Conservation (phyloP, 345 rosid genomes). For the Syzygium jambos region DNA sequence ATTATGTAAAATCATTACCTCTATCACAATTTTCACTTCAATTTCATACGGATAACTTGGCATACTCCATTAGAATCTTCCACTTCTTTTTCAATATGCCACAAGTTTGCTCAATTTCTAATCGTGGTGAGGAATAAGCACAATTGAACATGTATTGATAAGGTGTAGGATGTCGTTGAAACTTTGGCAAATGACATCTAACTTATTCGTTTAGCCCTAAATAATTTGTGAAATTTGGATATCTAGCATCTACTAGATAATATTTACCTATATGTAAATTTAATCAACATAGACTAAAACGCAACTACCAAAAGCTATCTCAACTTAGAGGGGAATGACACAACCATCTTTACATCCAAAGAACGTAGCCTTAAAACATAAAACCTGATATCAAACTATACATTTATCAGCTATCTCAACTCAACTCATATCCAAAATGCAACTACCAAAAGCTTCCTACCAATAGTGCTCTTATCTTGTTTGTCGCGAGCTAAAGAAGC, state of each 20-base stretch:
- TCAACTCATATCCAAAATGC: no score
- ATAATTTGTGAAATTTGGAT: not conserved
- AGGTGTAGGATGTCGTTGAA: no score
- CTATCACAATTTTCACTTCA: not conserved
- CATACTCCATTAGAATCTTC: not conserved
- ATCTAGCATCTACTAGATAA: not conserved
- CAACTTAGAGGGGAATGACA: no score
- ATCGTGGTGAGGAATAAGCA: not conserved
- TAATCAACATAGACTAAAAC: no score
- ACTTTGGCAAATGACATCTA: not conserved
- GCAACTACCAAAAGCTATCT: no score
- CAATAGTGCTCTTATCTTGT: no score
- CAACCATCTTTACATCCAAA: no score
- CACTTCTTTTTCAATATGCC: not conserved
- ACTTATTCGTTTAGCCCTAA: not conserved
- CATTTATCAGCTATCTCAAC: no score
- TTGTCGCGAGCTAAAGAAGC: no score
- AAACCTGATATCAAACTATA: no score
- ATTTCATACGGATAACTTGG: not conserved
- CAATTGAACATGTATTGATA: not conserved
- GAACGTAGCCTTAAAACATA: no score
- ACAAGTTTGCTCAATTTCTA: accelerated
- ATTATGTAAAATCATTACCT: not conserved
- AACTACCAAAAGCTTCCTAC: no score
- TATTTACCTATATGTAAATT: not conserved